Percentiles rank a stretch among this genome's conserved stretches.
Evolutionary conservation across 225 moss, liverwort and hornwort species (phyloP).

Genomic region (Sphagnum tenellum): DNA sequence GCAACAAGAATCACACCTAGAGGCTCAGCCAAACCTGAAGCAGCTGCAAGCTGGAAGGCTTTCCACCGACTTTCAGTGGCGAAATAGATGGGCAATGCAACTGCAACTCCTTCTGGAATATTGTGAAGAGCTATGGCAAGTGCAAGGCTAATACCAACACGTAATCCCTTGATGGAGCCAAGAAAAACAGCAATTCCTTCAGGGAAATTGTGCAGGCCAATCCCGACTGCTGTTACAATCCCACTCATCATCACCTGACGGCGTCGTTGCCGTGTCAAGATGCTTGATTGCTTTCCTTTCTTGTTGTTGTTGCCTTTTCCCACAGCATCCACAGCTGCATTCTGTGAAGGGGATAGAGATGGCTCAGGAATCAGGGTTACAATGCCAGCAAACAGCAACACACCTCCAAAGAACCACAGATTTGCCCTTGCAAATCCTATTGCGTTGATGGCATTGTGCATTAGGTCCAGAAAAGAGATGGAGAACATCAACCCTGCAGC

Average conservation of each 20-base stretch:
- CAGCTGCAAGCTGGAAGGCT: slow-evolving; percentile 74
- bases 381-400: slow-evolving; percentile 76
- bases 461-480: slow-evolving; percentile 90
- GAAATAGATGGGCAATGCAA: slow-evolving; percentile 92
- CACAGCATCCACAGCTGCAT: slow-evolving; percentile 39
- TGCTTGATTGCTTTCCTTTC: slow-evolving; percentile 16
- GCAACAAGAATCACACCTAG: slow-evolving; percentile 83
- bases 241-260: slow-evolving; percentile 50
- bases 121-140: slow-evolving; percentile 95
- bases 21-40: slow-evolving; percentile 92
- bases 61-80: slow-evolving; percentile 96
- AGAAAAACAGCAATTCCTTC: slow-evolving; percentile 97
- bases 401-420: slow-evolving; percentile 94
- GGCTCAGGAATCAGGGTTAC: slow-evolving; percentile 90
- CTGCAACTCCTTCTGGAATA: slow-evolving; percentile 94
- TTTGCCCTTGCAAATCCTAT: slow-evolving; percentile 89
- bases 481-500: slow-evolving; percentile 96
- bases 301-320: slow-evolving; percentile 7
- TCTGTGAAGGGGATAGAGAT: slow-evolving; percentile 43
- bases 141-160: slow-evolving; percentile 85
- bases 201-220: slow-evolving; percentile 93
- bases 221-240: slow-evolving; percentile 53
- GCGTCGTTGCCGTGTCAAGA: slow-evolving; percentile 32
- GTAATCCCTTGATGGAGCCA: slow-evolving; percentile 92
- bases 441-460: slow-evolving; percentile 98